Conservation (phyloP, 164 flowering plant species). For the Paratinospora sagittata region DNA sequence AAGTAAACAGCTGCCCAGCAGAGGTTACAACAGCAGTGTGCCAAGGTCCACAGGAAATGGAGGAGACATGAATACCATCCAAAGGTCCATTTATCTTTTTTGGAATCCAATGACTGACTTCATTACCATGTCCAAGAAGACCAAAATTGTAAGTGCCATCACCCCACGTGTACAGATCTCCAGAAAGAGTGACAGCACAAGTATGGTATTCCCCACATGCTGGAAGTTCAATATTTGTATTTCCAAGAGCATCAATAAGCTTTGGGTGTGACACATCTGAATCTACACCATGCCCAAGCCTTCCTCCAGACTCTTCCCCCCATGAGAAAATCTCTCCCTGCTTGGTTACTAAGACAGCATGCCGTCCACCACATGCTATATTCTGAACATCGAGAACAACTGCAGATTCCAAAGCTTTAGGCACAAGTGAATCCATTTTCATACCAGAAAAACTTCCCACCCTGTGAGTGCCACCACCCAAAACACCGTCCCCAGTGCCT, state of each 20-base stretch:
- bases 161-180: conserved; percentile 98
- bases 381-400: conserved; percentile 97
- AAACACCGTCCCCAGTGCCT: conserved; percentile 77
- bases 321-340: conserved; percentile 96
- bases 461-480: conserved; percentile 76
- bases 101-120: conserved; percentile 96
- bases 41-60: conserved; percentile 95
- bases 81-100: conserved; percentile 89
- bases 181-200: conserved; percentile 96
- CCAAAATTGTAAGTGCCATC: conserved; percentile 87
- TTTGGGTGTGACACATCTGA: conserved; percentile 92
- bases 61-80: conserved; percentile 94
- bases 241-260: conserved; percentile 79
- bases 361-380: conserved; percentile 92
- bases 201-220: conserved; percentile 97
- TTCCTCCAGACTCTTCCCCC: conserved; percentile 97
- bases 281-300: conserved; percentile 99
- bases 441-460: conserved; percentile 46
- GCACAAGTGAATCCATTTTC: conserved; percentile 78
- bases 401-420: conserved; percentile 89
- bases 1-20: conserved; percentile 90
- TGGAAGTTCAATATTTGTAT: conserved; percentile 76
- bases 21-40: conserved; percentile 98
- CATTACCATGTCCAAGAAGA: conserved; percentile 91
- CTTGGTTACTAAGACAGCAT: conserved; percentile 91